Percentiles rank a stretch among this genome's conserved stretches.
phyloP scores from a whole-genome alignment of 768 basidiomycete species.

The Macrolepiota albuminosa region DNA sequence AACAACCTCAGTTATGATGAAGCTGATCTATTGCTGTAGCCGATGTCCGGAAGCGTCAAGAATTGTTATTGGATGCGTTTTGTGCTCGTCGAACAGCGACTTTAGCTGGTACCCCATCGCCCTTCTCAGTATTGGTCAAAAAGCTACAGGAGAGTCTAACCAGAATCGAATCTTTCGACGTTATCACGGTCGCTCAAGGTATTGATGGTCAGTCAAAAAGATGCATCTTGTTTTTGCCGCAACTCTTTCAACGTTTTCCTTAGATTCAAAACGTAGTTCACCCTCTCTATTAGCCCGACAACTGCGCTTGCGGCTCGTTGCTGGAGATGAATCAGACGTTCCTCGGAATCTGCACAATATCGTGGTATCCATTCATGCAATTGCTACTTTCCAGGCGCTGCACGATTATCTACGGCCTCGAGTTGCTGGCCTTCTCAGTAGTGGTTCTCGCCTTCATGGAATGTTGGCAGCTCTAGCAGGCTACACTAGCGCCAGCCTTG shows the following conservation, averaged over 20 bases:
- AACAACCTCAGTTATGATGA: not conserved
- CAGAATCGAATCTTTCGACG: conserved; percentile 93
- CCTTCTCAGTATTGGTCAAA: conserved; percentile 81
- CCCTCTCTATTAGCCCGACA: conserved; percentile 91
- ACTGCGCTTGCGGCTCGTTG: conserved; percentile 83
- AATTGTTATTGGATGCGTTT: conserved; percentile 78
- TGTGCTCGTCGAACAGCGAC: conserved; percentile 46
- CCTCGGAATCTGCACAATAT: conserved; percentile 86
- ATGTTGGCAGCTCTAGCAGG: conserved; percentile 91
- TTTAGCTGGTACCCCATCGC: conserved; percentile 43
- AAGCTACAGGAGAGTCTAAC: conserved; percentile 95
- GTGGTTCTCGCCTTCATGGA: conserved; percentile 67
- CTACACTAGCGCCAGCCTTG: conserved; percentile 45
- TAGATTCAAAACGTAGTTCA: conserved; percentile 88
- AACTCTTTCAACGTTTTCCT: not conserved
- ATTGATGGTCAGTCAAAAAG: conserved; percentile 58
- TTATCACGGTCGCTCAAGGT: conserved; percentile 81
- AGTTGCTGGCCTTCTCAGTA: conserved; percentile 65
- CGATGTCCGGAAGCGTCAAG: conserved; percentile 57
- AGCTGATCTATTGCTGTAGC: conserved; percentile 39
- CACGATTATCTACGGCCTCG: conserved; percentile 94
- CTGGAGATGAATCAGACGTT: conserved; percentile 84
- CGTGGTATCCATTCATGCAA: conserved; percentile 96
- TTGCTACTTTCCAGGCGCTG: conserved; percentile 95
- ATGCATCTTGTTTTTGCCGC: conserved; percentile 2